A percentile compares a stretch with the other conserved stretches of the same genome.
Conservation (phyloP, 495 filamentous ascomycete species). For the Aspergillus diversus region DNA sequence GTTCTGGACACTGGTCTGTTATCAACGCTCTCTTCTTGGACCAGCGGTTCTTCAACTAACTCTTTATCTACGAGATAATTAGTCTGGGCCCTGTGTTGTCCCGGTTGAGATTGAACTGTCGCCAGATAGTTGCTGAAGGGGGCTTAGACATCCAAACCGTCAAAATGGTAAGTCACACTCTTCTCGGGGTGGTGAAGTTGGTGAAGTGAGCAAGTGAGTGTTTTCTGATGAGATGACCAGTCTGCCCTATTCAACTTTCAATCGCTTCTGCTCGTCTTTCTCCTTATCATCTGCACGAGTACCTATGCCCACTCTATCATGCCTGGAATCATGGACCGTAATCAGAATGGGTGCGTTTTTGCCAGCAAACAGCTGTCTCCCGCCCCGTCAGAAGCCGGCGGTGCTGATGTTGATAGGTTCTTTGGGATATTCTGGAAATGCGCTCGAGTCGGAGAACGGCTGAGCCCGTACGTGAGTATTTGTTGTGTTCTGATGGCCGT, state of each 20-base stretch:
- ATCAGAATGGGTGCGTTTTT: constrained; percentile 76
- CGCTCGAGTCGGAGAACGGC: constrained; percentile 86
- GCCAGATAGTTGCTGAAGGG: background rate
- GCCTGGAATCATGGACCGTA: constrained; percentile 89
- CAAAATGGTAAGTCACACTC: constrained; percentile 29
- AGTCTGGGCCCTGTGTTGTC: too few relatives aligned
- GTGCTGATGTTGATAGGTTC: constrained; percentile 52
- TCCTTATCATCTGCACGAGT: constrained; percentile 94
- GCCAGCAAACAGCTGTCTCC: background rate
- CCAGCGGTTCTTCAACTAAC: background rate
- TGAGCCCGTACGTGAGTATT: constrained; percentile 95
- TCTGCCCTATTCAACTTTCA: constrained; percentile 98
- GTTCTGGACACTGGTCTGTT: constrained; percentile 8
- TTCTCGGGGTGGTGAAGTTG: background rate
- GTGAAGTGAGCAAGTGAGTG: constrained; percentile 7
- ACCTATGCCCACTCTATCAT: constrained; percentile 89
- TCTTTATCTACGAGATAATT: background rate
- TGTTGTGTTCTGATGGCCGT: constrained; percentile 96
- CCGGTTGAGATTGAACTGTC: background rate
- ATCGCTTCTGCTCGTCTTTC: constrained; percentile 86
- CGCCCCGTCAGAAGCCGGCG: background rate
- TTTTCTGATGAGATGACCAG: constrained; percentile 48
- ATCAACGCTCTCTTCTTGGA: too few relatives aligned
- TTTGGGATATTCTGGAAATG: constrained; percentile 97
- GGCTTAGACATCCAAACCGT: background rate